phyloP scores from a whole-genome alignment of 2,329 filamentous ascomycete genomes.

The Colletotrichum sidae region DNA sequence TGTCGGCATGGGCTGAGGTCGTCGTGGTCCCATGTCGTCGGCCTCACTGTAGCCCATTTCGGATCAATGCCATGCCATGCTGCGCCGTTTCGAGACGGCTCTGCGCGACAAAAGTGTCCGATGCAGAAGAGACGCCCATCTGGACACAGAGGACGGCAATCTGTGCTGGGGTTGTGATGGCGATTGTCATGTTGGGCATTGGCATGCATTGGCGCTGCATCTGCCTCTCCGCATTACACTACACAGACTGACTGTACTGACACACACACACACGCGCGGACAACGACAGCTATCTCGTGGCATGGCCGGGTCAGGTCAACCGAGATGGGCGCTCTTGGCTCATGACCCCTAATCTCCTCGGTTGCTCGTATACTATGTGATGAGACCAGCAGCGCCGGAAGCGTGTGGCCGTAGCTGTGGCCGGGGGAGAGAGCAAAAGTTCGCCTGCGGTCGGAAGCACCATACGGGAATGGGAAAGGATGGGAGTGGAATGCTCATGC shows the following conservation, averaged over 20 bases:
- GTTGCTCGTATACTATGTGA: too few species aligned
- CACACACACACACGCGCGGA: neutral
- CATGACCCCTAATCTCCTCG: neutral
- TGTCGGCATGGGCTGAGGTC: conserved; percentile 18
- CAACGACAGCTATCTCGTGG: neutral
- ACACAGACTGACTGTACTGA: too few species aligned
- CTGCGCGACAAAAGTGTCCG: neutral
- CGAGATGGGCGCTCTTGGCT: neutral
- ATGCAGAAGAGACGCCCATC: conserved; percentile 6
- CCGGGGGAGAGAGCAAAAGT: too few species aligned
- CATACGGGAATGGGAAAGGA: too few species aligned
- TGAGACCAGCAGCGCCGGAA: too few species aligned
- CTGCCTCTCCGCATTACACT: neutral
- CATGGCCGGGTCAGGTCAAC: neutral
- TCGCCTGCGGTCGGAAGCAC: too few species aligned
- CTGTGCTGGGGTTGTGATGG: conserved; percentile 1
- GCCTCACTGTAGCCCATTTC: neutral
- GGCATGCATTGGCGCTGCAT: conserved; percentile 27
- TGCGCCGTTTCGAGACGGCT: too few species aligned
- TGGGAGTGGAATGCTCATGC: neutral
- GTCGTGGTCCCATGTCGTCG: neutral
- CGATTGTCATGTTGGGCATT: conserved; percentile 21
- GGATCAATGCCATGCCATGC: neutral
- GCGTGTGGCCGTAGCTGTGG: too few species aligned
- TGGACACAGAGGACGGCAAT: conserved; percentile 4